phyloP scores from a whole-genome alignment of 345 rosid species.

The Zanthoxylum bungeanum region DNA sequence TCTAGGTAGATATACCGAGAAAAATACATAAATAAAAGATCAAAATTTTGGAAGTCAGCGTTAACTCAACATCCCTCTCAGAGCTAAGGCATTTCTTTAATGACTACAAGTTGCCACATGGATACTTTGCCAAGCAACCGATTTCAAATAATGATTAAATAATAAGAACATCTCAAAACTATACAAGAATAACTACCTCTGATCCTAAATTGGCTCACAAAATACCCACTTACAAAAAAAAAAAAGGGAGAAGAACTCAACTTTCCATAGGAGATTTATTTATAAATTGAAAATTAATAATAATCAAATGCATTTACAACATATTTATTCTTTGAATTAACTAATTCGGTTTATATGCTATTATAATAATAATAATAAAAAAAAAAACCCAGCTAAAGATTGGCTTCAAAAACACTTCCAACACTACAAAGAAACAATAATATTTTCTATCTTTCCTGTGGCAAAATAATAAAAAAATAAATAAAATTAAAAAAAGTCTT shows the following conservation, averaged over 20 bases:
- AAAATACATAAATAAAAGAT: neutral
- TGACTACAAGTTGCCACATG: neutral
- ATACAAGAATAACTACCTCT: neutral
- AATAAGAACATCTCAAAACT: neutral
- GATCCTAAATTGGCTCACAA: neutral
- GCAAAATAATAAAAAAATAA: too few species aligned
- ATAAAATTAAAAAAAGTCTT: neutral
- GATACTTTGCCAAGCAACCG: too few species aligned
- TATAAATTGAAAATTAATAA: neutral
- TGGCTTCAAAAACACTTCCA: neutral
- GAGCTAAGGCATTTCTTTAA: neutral
- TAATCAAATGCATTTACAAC: neutral
- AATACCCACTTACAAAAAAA: neutral
- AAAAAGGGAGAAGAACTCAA: too few species aligned
- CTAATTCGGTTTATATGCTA: too few species aligned
- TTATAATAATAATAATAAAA: too few species aligned
- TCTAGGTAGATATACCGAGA: too few species aligned
- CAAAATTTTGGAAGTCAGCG: neutral
- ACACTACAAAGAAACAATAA: neutral
- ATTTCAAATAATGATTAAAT: too few species aligned
- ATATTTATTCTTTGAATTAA: too few species aligned
- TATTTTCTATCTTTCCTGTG: neutral
- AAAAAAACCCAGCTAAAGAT: neutral
- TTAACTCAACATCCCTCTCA: neutral
- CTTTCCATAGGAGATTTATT: neutral